Evolutionary conservation across 2,329 filamentous ascomycete species (phyloP).

Genomic region (Graphilbum sp.): DNA sequence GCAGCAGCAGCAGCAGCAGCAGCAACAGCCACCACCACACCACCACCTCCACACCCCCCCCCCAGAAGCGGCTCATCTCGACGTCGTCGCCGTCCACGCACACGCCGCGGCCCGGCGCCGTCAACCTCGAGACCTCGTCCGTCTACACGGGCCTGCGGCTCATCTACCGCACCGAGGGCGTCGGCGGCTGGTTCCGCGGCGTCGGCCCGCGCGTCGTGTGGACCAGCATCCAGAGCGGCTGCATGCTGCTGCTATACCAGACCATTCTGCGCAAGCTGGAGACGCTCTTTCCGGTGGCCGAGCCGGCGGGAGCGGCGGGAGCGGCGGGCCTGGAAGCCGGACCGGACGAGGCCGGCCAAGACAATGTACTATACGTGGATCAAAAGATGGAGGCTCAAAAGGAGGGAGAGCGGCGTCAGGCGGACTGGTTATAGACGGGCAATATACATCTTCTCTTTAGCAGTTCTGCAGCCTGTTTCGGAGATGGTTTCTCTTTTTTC

Average conservation of each 20-base stretch:
- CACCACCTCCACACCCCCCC: slow-evolving; percentile 12
- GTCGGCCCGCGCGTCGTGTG: slow-evolving; percentile 86
- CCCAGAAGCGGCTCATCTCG: slow-evolving; percentile 60
- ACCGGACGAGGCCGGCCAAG: too few relatives aligned
- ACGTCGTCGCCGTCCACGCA: slow-evolving; percentile 81
- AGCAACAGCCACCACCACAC: background rate
- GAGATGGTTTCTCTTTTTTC: background rate
- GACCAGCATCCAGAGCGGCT: slow-evolving; percentile 94
- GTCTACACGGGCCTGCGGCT: slow-evolving; percentile 69
- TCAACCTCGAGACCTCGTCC: slow-evolving; percentile 75
- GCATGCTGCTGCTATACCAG: slow-evolving; percentile 94
- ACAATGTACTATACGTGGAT: too few relatives aligned
- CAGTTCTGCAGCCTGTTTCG: too few relatives aligned
- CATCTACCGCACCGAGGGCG: slow-evolving; percentile 79
- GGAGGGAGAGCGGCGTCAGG: too few relatives aligned
- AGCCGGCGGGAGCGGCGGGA: background rate
- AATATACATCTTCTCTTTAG: too few relatives aligned
- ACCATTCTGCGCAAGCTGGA: slow-evolving; percentile 67
- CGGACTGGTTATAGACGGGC: too few relatives aligned
- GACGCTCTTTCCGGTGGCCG: slow-evolving; percentile 21
- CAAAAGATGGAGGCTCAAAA: too few relatives aligned
- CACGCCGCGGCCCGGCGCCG: slow-evolving; percentile 60
- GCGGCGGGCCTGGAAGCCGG: too few relatives aligned
- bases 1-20: background rate
- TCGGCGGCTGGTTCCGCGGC: slow-evolving; percentile 84